A percentile compares a stretch with the other conserved stretches of the same genome.
These are phyloP conservation scores for Paracoccidioides brasiliensis DNA, from an alignment of 2,329 filamentous ascomycete species.

Conservation along the genomic window DNA sequence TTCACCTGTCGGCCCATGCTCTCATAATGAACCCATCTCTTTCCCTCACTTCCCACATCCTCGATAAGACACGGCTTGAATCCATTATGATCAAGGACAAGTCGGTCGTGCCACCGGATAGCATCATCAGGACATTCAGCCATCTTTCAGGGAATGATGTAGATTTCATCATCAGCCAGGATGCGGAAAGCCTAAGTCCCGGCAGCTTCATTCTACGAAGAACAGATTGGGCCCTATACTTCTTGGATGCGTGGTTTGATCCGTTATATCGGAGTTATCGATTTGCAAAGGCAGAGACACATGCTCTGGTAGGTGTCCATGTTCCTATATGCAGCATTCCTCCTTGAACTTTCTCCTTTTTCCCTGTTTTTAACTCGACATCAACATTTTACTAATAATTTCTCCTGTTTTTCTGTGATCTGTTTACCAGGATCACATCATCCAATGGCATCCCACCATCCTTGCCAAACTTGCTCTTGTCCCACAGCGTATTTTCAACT, in stretches of 20 bases:
- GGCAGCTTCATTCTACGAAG: conserved; percentile 69
- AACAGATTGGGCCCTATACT: conserved; percentile 83
- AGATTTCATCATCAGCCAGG: conserved; percentile 73
- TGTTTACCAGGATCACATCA: conserved; percentile 57
- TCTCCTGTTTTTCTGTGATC: not conserved
- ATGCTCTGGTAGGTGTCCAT: conserved; percentile 58
- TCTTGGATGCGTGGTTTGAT: conserved; percentile 92
- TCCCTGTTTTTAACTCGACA: conserved; percentile 16
- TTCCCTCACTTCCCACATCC: conserved; percentile 57
- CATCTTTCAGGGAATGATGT: conserved; percentile 67
- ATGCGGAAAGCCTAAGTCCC: conserved; percentile 62
- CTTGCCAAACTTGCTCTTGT: conserved; percentile 78
- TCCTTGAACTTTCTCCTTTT: not conserved
- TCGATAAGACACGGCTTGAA: conserved; percentile 55
- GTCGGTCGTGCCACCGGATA: conserved; percentile 84
- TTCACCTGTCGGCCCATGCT: conserved; percentile 73
- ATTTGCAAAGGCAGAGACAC: conserved; percentile 85
- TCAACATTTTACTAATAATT: not conserved
- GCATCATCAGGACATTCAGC: conserved; percentile 87
- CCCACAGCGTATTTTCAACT: conserved; percentile 73
- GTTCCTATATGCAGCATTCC: not conserved
- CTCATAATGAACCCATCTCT: conserved; percentile 75
- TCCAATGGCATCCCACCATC: conserved; percentile 95
- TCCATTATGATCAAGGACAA: conserved; percentile 70
- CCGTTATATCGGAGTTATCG: conserved; percentile 89